Evolutionary conservation across 768 basidiomycete species (phyloP), one percentile per base, ranked within the genome.

Genomic region (Dendrothele bispora): DNA sequence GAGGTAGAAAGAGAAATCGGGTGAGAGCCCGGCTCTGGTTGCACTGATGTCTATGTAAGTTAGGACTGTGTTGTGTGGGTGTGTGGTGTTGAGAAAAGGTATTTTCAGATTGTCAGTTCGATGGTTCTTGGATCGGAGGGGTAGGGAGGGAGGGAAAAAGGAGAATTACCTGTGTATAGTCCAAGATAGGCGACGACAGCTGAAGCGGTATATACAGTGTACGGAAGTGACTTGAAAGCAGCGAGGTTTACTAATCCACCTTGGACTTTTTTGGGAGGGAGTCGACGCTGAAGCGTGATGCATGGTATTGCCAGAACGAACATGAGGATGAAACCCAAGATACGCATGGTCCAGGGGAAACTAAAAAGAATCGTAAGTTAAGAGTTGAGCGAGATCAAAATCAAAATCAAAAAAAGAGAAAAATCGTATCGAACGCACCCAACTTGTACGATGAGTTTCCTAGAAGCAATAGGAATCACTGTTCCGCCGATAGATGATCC

Each of bases 311-410:
- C 75, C 4, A 88, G 69, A 1, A 74, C 59, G 14, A 73, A 52
- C 1, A 85, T 51, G 1, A 88, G 61, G 8, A 87, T 77, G 52
- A 88, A 82, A 2, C 81, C 87, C 34, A 88, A 63, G 27, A 84
- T 78, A 14, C 88, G 74, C 75, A 86, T 79, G 0, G 88, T 86
- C 88, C 87, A 90, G 51, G 70, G 70, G 61, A 90, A 90, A 11
- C 24, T 42, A 22, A 54, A 18, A 22, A 18, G 32, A 22, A 38
- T 28, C 12, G 17, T 36, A 28, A 20, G 14, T 34, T 15, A 18
- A 10, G 17, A 20, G 17, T 29, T 15, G 17, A 15, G 24, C 11
- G n/a, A 36, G 37, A 6, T 2, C 14, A 39, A 42, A 29, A 22
- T 11, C 2, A 39, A 39, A 20, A 10, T 14, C 61, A 24, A 54